Evolutionary conservation across 2,329 filamentous ascomycete species (phyloP), one percentile per base, ranked within the genome.

Genomic region (Epichloe sp.): DNA sequence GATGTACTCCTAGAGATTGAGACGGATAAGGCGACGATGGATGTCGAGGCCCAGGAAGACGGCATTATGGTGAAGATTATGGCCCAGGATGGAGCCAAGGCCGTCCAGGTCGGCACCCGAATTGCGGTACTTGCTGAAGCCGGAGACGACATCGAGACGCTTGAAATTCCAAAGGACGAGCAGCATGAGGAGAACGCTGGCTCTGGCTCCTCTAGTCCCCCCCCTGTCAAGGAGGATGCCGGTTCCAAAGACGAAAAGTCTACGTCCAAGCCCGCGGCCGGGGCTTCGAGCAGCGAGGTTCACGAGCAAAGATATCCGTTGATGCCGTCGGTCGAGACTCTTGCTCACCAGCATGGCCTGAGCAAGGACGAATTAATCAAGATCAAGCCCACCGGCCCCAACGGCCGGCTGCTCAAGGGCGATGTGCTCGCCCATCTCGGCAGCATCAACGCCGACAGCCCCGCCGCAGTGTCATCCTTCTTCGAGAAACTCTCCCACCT

Each of bases 11-110:
- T 95, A 53, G 88, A 95, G 70, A 93, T 95, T 65, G 88, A 95
- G 72, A 95, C 88, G 53, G 88, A 95, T 69, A 95, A 95, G 76
- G 88, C 88, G 51, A 87, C 87, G 52, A 95, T 95, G 88, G 89
- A 95, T 60, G 88, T 95, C 26, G 89, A 95, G 73, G 88, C 88
- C 41, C 88, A 93, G 71, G 88, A 95, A 44, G 88, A 94, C 63
- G 88, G 89, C 42, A 74, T 91, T 59, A 71, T 95, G 67, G 82
- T 89, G 64, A 94, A 93, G 75, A 91, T 95, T 60, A 79, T 82
- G 63, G 73, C 82, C 63, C 72, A 72, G 43, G 84, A 89, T 63
- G 87, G 87, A 50, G 77, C 77, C 66, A 93, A 94, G 72, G 75
- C 73, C 45, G 77, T 95, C 37, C 77, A 86, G 66, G 88, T 95